A percentile compares a stretch with the other conserved stretches of the same genome.
Evolutionary conservation across 1,284 basidiomycete genomes (phyloP).

Genomic region (Pseudozyma tsukubaensis): DNA sequence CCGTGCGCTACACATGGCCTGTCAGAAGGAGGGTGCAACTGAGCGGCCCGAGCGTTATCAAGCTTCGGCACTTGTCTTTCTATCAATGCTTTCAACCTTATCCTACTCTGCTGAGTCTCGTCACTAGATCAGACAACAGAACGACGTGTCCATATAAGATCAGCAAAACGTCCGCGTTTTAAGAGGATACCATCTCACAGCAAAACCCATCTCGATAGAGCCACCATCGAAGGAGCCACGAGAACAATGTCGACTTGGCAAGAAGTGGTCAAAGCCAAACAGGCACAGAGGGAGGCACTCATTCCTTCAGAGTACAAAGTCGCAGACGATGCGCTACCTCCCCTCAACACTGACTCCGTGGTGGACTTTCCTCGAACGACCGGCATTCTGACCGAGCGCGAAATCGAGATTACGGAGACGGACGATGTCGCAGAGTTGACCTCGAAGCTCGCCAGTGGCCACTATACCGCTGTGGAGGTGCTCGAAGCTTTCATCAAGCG

Average conservation of each 20-base stretch:
- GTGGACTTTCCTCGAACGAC: constrained; percentile 36
- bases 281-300: constrained; percentile 39
- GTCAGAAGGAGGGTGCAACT: too few relatives aligned
- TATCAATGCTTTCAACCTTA: neutral
- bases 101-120: neutral
- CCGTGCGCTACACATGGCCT: too few relatives aligned
- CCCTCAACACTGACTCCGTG: constrained; percentile 26
- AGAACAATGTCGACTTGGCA: constrained; percentile 40
- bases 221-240: too few relatives aligned
- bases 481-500: constrained; percentile 82
- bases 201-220: too few relatives aligned
- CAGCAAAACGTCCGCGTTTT: too few relatives aligned
- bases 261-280: constrained; percentile 39
- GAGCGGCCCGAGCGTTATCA: too few relatives aligned
- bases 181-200: too few relatives aligned
- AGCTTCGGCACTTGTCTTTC: too few relatives aligned
- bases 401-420: constrained; percentile 50
- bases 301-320: constrained; percentile 45
- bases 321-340: constrained; percentile 24
- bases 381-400: constrained; percentile 39
- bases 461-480: constrained; percentile 77
- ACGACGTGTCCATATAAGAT: too few relatives aligned
- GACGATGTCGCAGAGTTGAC: constrained; percentile 72
- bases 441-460: constrained; percentile 72
- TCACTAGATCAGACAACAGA: too few relatives aligned